Percentiles rank a stretch among this genome's conserved stretches.
Evolutionary conservation across 202 grass and related monocot genomes (phyloP).

Genomic region (Alloteropsis angusta): DNA sequence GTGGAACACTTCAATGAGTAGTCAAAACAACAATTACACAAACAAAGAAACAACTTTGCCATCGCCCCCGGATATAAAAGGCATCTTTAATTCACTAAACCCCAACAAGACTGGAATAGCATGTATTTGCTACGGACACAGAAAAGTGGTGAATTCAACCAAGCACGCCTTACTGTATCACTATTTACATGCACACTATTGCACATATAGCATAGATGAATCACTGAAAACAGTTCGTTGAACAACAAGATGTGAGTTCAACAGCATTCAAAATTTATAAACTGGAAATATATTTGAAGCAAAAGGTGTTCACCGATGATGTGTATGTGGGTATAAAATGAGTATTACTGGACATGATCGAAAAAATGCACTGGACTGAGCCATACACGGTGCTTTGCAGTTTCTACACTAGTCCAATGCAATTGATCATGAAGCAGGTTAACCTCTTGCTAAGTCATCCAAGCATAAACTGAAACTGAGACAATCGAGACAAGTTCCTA

Average conservation of each 20-base stretch:
- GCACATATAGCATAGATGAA: background rate
- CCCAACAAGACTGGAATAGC: slow-evolving; percentile 1
- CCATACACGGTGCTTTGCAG: background rate
- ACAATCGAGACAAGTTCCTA: background rate
- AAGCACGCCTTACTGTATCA: background rate
- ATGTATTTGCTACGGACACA: background rate
- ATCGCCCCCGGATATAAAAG: background rate
- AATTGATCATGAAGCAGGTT: background rate
- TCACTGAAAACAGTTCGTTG: background rate
- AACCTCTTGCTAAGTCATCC: background rate
- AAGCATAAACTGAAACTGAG: background rate
- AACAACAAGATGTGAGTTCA: background rate
- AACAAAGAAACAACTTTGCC: background rate
- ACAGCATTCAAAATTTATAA: background rate
- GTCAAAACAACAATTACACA: background rate
- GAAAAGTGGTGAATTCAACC: background rate
- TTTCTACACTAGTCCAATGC: background rate
- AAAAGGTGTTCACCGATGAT: background rate
- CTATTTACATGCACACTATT: background rate
- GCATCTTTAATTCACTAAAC: background rate
- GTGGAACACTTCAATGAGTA: background rate
- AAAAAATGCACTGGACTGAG: background rate
- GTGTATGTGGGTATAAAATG: background rate
- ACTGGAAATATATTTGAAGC: background rate
- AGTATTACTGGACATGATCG: background rate